A percentile compares a stretch with the other conserved stretches of the same genome.
Evolutionary conservation across 2,329 filamentous ascomycete species (phyloP).

Genomic region (Neonectria neomacrospora): DNA sequence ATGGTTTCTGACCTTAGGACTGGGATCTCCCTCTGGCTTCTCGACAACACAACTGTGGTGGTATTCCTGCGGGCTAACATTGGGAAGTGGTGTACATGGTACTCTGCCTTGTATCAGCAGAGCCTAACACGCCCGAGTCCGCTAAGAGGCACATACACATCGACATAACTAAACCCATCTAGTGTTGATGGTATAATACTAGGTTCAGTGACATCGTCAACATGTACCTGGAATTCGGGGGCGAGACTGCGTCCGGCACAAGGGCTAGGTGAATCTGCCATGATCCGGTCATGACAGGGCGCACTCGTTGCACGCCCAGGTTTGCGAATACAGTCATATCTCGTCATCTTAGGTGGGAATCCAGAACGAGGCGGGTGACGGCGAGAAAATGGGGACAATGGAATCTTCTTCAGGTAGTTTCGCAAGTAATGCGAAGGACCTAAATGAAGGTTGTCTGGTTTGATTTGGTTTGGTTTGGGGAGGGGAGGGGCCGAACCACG

Average conservation of each 20-base stretch:
- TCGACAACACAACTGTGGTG: too few relatives aligned
- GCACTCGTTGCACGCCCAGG: slow-evolving; percentile 13
- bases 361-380: neutral
- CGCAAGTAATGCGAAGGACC: neutral
- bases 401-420: neutral
- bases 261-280: neutral
- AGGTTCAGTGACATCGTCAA: neutral
- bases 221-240: neutral
- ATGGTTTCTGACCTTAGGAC: neutral
- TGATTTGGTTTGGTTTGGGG: too few relatives aligned
- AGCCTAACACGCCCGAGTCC: neutral
- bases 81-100: slow-evolving; percentile 31
- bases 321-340: neutral
- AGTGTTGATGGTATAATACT: slow-evolving; percentile 6
- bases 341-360: neutral
- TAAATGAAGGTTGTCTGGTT: neutral
- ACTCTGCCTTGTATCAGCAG: slow-evolving; percentile 28
- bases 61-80: neutral
- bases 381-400: neutral
- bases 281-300: neutral
- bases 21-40: neutral
- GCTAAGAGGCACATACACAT: slow-evolving; percentile 27
- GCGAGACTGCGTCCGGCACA: slow-evolving; percentile 6
- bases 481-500: too few relatives aligned
- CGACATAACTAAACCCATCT: slow-evolving; percentile 32